Conservation (phyloP, 176 grass and related monocot genomes). For the Puccinellia tenuiflora region DNA sequence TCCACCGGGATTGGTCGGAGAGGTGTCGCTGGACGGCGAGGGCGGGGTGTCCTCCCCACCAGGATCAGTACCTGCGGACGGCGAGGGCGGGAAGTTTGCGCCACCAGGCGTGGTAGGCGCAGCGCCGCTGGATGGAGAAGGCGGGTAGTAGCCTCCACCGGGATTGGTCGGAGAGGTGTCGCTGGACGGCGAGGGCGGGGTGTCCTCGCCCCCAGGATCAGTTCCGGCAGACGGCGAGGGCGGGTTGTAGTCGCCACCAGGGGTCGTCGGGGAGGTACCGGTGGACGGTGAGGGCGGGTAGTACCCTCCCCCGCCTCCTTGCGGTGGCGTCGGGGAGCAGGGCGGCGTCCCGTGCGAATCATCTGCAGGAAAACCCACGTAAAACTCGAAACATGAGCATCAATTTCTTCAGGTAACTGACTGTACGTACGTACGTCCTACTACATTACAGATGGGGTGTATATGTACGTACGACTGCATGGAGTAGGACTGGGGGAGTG, state of each 20-base stretch:
- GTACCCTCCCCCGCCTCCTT: constrained; percentile 5
- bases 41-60: background rate
- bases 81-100: background rate
- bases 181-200: background rate
- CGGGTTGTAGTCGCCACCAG: constrained; percentile 7
- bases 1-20: background rate
- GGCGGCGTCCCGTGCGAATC: background rate
- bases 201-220: background rate
- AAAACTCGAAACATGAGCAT: background rate
- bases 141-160: background rate
- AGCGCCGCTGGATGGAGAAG: background rate
- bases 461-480: background rate
- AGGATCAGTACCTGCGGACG: background rate
- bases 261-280: background rate
- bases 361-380: background rate
- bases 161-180: constrained; percentile 8
- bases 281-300: background rate
- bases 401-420: background rate
- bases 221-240: constrained; percentile 12
- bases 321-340: constrained; percentile 16
- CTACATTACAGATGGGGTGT: background rate
- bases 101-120: background rate
- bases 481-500: constrained; percentile 1
- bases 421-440: background rate
- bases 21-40: background rate